Percentiles rank a stretch among this genome's conserved stretches.
Evolutionary conservation across 2,329 filamentous ascomycete genomes (phyloP).

Genomic region (Dactylonectria macrodidyma): DNA sequence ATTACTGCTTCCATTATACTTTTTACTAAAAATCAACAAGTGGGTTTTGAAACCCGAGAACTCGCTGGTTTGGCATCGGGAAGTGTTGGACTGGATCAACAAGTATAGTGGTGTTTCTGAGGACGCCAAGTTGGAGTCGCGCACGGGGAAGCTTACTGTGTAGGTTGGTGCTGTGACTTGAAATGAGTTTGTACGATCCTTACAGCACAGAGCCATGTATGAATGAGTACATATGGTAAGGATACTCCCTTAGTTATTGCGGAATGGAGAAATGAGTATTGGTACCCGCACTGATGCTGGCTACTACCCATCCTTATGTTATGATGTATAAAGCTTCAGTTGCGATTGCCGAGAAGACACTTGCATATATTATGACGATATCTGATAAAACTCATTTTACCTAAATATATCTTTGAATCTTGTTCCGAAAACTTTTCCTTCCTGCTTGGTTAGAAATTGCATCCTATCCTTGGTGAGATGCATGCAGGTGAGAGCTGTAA

Average conservation of each 20-base stretch:
- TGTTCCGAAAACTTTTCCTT: too few species aligned
- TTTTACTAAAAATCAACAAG: slow-evolving; percentile 51
- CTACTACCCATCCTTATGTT: too few species aligned
- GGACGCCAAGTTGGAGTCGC: slow-evolving; percentile 38
- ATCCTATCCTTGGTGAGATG: not conserved
- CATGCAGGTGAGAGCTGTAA: not conserved
- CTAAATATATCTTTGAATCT: too few species aligned
- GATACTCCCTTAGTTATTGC: not conserved
- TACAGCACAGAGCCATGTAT: not conserved
- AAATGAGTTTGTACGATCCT: slow-evolving; percentile 2
- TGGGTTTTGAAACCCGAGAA: slow-evolving; percentile 96
- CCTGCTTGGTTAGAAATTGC: not conserved
- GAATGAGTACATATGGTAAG: not conserved
- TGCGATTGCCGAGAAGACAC: too few species aligned
- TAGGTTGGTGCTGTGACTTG: slow-evolving; percentile 16
- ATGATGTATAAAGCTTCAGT: too few species aligned
- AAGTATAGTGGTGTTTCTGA: slow-evolving; percentile 67
- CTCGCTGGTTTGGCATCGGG: slow-evolving; percentile 88
- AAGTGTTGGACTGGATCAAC: slow-evolving; percentile 85
- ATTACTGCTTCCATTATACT: not conserved
- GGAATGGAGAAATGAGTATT: not conserved
- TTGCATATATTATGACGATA: too few species aligned
- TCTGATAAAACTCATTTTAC: too few species aligned
- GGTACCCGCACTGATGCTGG: not conserved
- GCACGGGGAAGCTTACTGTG: slow-evolving; percentile 39